A percentile compares a stretch with the other conserved stretches of the same genome.
Conservation (phyloP, 192 early-diverging fungal species). For the Globomyces pollinis-pini region DNA sequence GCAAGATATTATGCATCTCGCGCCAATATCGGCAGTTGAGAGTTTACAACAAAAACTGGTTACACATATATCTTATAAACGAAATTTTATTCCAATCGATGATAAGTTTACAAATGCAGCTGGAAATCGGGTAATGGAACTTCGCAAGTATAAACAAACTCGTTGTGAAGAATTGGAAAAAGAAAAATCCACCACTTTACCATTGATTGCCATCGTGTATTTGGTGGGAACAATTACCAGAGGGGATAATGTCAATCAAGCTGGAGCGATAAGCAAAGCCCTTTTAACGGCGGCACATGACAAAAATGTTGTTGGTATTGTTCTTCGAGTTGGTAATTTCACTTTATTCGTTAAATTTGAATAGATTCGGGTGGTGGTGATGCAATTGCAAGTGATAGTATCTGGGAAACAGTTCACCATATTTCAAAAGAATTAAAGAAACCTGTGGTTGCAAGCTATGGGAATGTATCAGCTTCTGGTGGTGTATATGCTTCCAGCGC, state of each 20-base stretch:
- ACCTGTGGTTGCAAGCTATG: constrained; percentile 59
- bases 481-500: constrained; percentile 37
- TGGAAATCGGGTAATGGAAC: too few species aligned
- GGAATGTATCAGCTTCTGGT: constrained; percentile 37
- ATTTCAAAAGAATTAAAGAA: constrained; percentile 49
- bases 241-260: constrained; percentile 31
- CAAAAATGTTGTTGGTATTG: constrained; percentile 45
- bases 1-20: constrained; percentile 44
- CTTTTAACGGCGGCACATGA: constrained; percentile 50
- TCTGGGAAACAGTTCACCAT: constrained; percentile 50
- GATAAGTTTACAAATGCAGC: constrained; percentile 9
- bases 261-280: constrained; percentile 36
- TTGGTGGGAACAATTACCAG: constrained; percentile 49
- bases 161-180: neutral
- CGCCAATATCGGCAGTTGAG: constrained; percentile 43
- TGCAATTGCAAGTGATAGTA: constrained; percentile 56
- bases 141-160: too few species aligned
- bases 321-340: constrained; percentile 60
- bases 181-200: constrained; percentile 24
- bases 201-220: constrained; percentile 64
- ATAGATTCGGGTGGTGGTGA: constrained; percentile 68
- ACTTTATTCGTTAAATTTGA: too few species aligned
- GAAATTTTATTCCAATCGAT: constrained; percentile 35
- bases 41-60: constrained; percentile 45
- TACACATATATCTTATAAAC: constrained; percentile 40